Conservation (phyloP, 208 protist species). For the Trypanosoma lewisi region DNA sequence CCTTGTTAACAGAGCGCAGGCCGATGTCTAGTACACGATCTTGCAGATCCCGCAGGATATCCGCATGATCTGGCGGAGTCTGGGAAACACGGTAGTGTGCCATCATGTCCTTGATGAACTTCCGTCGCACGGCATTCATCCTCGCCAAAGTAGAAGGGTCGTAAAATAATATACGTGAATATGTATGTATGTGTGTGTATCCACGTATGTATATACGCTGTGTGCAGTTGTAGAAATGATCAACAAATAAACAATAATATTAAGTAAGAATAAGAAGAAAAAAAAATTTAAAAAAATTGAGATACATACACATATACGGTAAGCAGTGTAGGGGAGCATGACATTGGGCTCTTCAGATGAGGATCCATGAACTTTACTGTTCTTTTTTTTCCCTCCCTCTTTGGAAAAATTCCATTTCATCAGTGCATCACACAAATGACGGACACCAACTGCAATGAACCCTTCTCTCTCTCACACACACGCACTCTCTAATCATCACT, state of each 20-base stretch:
- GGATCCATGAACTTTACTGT: too few relatives aligned
- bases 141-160: neutral
- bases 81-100: conserved; percentile 48
- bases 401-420: too few relatives aligned
- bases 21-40: conserved; percentile 65
- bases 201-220: too few relatives aligned
- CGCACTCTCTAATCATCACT: neutral
- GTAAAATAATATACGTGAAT: conserved; percentile 1
- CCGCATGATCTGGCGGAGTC: conserved; percentile 32
- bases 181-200: neutral
- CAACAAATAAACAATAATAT: conserved; percentile 19
- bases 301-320: neutral
- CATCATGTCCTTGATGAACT: conserved; percentile 80
- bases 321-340: neutral
- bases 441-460: too few relatives aligned
- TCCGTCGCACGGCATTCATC: conserved; percentile 23
- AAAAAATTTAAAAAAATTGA: neutral
- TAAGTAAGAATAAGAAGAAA: conserved; percentile 14
- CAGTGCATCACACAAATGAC: too few relatives aligned
- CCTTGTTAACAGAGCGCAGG: conserved; percentile 82
- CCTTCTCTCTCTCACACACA: conserved; percentile 1
- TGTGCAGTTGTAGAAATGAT: too few relatives aligned
- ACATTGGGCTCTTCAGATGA: neutral
- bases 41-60: conserved; percentile 54
- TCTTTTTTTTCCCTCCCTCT: too few relatives aligned